Conservation (phyloP, 129 eudicot genomes). For the Mikania micrantha region DNA sequence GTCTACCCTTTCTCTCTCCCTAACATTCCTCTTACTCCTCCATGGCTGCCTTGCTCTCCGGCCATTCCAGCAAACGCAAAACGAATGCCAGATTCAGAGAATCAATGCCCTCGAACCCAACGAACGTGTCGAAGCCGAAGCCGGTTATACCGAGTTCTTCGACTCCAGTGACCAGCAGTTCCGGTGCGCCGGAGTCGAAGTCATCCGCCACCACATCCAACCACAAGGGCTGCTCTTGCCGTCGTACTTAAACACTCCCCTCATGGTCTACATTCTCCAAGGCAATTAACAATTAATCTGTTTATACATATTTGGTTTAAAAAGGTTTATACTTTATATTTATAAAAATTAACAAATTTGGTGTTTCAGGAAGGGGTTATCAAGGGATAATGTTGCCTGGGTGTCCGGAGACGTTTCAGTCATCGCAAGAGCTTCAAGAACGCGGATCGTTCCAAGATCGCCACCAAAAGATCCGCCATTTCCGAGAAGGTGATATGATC, state of each 20-base stretch:
- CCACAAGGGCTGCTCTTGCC: conserved; percentile 60
- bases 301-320: too few relatives aligned
- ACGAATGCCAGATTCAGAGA: conserved; percentile 44
- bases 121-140: conserved; percentile 41
- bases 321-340: too few relatives aligned
- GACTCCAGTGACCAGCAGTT: conserved; percentile 47
- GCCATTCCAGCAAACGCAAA: conserved; percentile 21
- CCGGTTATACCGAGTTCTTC: conserved; percentile 56
- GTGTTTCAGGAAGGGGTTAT: conserved; percentile 53
- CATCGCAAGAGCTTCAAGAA: conserved; percentile 36
- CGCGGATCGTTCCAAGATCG: conserved; percentile 38
- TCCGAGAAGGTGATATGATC: conserved; percentile 52
- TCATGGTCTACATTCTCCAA: conserved; percentile 39
- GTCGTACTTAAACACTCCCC: conserved; percentile 52
- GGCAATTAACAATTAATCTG: conserved; percentile 20
- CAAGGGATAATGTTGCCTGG: conserved; percentile 50
- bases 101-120: conserved; percentile 53
- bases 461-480: conserved; percentile 64
- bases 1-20: conserved; percentile 40
- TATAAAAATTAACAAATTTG: too few relatives aligned
- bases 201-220: conserved; percentile 39
- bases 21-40: conserved; percentile 22
- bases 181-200: conserved; percentile 62
- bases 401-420: conserved; percentile 63
- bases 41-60: conserved; percentile 34